Evolutionary conservation across 345 rosid genomes (phyloP), one percentile per base, ranked within the genome.

Genomic region (Pugionium cornutum): DNA sequence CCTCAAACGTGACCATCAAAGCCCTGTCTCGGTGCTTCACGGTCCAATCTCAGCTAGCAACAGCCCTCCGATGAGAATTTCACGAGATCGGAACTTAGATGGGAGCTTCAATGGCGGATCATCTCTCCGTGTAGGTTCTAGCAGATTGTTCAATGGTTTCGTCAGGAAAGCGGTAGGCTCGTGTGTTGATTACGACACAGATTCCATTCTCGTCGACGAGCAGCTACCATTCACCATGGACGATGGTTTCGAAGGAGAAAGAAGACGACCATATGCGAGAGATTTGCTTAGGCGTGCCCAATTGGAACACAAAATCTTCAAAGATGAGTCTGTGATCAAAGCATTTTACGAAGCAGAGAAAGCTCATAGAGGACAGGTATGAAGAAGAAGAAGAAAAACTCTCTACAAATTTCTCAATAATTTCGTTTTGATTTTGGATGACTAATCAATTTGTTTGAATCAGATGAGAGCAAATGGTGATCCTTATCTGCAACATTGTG

Each of bases 351-450:
- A 88, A 69, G 98, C 98, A 0, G 97, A 88, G 77, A 86, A 82
- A 71, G 98, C 98, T 1, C 98, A 92, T 54, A 82, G 94, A 78
- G 98, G 97, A 51, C 98, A 92, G 97, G 98, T 92, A 78, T 42
- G 33, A 64, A 33, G 46, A 50, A 6, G 11, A 65, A 58, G 56
- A 35, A 48, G 4, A 27, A 1, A 43, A 51, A 40, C 18, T 9
- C 10, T 55, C 2, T 18, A 30, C 4, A 50, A 40, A 7, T 25
- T 49, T 64, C 3, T 39, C 41, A 37, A 4, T 48, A 18, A 2
- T 25, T 18, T 45, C 5, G 7, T 40, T 58, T 40, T 61, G 45
- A 4, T 42, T 54, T 33, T 52, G 35, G 10, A 10, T 47, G 30
- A 8, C 46, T 31, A 31, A 69, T 71, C 71, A 66, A 56, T 77